A percentile compares a stretch with the other conserved stretches of the same genome.
phyloP scores from a whole-genome alignment of 2,329 filamentous ascomycete species.

The Venturiaceae sp. region DNA sequence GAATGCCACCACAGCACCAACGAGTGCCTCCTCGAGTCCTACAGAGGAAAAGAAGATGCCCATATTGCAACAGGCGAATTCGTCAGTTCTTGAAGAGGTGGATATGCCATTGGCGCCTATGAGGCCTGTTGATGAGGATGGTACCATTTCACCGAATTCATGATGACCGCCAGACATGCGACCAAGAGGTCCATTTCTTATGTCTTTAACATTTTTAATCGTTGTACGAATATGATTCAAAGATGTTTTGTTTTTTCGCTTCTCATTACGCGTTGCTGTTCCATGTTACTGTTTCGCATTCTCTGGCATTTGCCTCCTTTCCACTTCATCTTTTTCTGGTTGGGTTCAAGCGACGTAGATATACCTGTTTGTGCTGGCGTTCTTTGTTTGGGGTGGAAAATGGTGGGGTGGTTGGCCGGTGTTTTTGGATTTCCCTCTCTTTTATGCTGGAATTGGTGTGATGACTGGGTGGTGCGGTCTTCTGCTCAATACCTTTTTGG shows the following conservation, averaged over 20 bases:
- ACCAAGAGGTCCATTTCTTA: background rate
- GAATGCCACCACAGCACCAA: background rate
- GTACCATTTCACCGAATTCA: background rate
- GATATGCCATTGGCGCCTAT: conserved; percentile 6
- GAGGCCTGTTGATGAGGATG: background rate
- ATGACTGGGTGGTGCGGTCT: background rate
- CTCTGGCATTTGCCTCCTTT: background rate
- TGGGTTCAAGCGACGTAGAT: background rate
- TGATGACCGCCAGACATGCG: too few relatives aligned
- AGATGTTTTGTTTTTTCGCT: too few relatives aligned
- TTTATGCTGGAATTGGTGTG: background rate
- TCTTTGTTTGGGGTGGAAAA: background rate
- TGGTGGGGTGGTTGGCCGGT: background rate
- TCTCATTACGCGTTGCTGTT: background rate
- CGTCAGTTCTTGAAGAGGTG: conserved; percentile 6
- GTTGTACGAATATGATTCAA: background rate
- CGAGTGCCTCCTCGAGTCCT: background rate
- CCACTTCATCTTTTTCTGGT: background rate
- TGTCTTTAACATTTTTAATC: background rate
- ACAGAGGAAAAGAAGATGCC: background rate
- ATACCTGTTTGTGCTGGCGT: background rate
- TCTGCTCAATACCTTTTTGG: background rate
- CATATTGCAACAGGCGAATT: background rate
- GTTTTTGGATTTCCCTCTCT: background rate
- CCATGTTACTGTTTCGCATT: background rate